Percentiles rank a stretch among this genome's conserved stretches.
phyloP scores from a whole-genome alignment of 345 rosid species.

The Pistacia integerrima region DNA sequence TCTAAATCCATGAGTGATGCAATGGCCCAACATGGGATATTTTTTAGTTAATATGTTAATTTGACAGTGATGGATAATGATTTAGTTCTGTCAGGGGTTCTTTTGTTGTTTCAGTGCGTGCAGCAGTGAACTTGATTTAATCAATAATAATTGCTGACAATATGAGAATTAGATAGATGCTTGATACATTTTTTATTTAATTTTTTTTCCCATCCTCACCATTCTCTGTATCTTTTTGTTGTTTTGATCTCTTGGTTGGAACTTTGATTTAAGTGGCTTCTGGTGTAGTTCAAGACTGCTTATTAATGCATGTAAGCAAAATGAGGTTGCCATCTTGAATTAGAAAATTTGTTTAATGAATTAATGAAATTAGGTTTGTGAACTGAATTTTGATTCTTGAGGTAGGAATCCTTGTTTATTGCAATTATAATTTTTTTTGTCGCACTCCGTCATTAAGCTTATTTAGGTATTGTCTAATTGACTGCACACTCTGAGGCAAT shows the following conservation, averaged over 20 bases:
- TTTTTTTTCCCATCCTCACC: not conserved
- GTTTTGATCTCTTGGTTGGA: not conserved
- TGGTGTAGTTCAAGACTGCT: not conserved
- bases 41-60: not conserved
- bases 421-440: no score
- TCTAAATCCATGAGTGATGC: not conserved
- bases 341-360: not conserved
- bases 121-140: not conserved
- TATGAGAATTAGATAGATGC: not conserved
- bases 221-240: not conserved
- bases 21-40: not conserved
- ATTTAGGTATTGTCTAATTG: not conserved
- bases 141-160: not conserved
- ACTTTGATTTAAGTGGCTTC: not conserved
- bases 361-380: not conserved
- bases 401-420: not conserved
- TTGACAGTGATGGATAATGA: not conserved
- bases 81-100: not conserved
- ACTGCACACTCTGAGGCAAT: not conserved
- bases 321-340: not conserved
- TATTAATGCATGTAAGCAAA: not conserved
- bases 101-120: constrained; percentile 4
- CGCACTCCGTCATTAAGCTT: not conserved
- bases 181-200: not conserved
- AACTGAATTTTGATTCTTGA: not conserved